phyloP scores from a whole-genome alignment of 352 stramenopile genomes.

The Phytophthora melonis region DNA sequence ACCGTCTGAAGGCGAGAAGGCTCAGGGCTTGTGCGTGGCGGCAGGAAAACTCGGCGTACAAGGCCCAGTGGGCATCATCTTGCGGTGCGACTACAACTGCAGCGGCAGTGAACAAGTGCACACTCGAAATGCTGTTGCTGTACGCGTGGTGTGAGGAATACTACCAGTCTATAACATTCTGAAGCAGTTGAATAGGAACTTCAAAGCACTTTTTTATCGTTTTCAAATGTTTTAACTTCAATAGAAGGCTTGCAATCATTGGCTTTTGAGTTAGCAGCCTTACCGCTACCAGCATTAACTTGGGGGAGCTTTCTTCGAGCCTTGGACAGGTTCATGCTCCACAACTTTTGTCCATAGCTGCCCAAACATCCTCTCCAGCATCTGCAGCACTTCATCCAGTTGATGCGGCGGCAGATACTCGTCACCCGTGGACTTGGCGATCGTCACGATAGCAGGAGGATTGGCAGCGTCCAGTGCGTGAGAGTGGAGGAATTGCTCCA shows the following conservation, averaged over 20 bases:
- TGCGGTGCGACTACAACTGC: constrained; percentile 43
- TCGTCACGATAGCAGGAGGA: constrained; percentile 78
- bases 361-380: constrained; percentile 54
- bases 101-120: constrained; percentile 41
- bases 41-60: constrained; percentile 46
- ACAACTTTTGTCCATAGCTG: constrained; percentile 47
- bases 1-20: constrained; percentile 30
- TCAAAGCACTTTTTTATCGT: neutral
- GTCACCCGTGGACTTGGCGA: constrained; percentile 84
- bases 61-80: constrained; percentile 49
- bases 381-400: constrained; percentile 55
- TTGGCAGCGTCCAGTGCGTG: constrained; percentile 28
- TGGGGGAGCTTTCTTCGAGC: no score
- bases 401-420: constrained; percentile 77
- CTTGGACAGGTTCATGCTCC: constrained; percentile 57
- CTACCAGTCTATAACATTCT: constrained; percentile 63
- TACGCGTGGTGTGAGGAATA: constrained; percentile 64
- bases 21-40: constrained; percentile 56
- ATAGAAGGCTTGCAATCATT: no score
- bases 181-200: constrained; percentile 8
- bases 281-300: no score
- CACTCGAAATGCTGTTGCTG: constrained; percentile 53
- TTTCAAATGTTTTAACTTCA: neutral
- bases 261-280: no score
- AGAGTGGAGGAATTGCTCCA: constrained; percentile 46